Conservation (phyloP, 208 protist genomes). For the Lotmaria passim region DNA sequence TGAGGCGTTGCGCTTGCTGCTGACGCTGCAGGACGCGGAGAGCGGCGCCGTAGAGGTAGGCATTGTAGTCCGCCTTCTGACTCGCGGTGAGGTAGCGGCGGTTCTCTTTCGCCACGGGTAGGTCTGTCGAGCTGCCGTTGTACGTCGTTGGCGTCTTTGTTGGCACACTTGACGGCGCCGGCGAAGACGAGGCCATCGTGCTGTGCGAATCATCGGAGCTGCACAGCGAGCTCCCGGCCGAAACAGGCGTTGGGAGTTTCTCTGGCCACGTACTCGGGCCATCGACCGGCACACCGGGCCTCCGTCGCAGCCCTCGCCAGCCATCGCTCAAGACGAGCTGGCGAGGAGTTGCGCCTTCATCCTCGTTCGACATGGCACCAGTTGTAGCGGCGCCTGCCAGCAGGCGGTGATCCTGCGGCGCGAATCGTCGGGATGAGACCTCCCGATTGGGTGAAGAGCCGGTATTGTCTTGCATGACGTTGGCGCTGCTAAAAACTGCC, state of each 20-base stretch:
- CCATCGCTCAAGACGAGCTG: constrained; percentile 16
- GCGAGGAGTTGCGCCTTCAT: not conserved
- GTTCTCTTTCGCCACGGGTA: not conserved
- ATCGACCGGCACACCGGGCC: not conserved
- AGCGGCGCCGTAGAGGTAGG: constrained; percentile 51
- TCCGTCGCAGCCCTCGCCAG: not conserved
- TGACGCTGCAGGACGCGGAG: constrained; percentile 36
- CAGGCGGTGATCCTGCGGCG: not conserved
- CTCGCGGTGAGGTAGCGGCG: constrained; percentile 34
- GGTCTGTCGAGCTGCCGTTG: not conserved
- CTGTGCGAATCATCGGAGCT: not conserved
- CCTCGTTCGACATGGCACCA: not conserved
- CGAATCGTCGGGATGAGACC: not conserved
- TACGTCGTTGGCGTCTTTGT: constrained; percentile 20
- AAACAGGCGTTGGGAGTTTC: not conserved
- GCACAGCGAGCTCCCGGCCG: not conserved
- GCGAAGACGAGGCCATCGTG: not conserved
- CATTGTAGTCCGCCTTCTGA: constrained; percentile 48
- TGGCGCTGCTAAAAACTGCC: not conserved
- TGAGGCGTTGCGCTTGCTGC: not conserved
- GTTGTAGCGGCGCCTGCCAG: not conserved
- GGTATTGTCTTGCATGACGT: not conserved
- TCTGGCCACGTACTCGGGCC: not conserved
- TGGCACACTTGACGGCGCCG: not conserved
- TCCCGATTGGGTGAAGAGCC: not conserved